Percentiles rank a stretch among this genome's conserved stretches.
phyloP scores from a whole-genome alignment of 176 grass and related monocot genomes.

The Puya raimondii region DNA sequence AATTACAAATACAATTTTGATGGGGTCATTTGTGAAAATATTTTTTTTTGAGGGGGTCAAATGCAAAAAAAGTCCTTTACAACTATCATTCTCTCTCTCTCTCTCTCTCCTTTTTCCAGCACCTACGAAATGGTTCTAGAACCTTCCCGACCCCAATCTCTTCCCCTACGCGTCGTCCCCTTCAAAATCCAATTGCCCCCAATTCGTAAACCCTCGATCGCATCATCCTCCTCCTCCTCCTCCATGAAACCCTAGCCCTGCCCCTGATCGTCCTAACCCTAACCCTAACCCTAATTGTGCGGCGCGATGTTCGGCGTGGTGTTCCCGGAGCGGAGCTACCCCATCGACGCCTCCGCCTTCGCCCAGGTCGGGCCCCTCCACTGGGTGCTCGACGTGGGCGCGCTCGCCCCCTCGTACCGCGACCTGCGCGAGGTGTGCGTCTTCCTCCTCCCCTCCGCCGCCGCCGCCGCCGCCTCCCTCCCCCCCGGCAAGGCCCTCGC shows the following conservation, averaged over 20 bases:
- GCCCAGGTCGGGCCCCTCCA: slow-evolving; percentile 65
- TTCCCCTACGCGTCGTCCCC: too few relatives aligned
- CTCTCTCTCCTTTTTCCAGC: too few relatives aligned
- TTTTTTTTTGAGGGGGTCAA: too few relatives aligned
- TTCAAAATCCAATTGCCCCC: too few relatives aligned
- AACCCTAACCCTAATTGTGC: background rate
- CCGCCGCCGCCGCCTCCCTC: slow-evolving; percentile 43
- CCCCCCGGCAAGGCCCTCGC: slow-evolving; percentile 63
- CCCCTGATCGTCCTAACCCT: background rate
- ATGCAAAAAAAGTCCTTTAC: too few relatives aligned
- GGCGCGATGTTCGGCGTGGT: slow-evolving; percentile 74
- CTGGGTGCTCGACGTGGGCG: slow-evolving; percentile 70
- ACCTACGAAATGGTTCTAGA: too few relatives aligned
- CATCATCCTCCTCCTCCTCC: background rate
- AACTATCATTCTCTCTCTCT: too few relatives aligned
- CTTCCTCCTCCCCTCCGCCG: slow-evolving; percentile 55
- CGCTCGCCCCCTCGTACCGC: slow-evolving; percentile 29
- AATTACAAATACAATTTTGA: too few relatives aligned
- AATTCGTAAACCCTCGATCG: too few relatives aligned
- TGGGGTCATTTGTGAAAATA: too few relatives aligned
- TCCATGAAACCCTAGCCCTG: slow-evolving; percentile 5
- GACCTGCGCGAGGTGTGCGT: slow-evolving; percentile 43
- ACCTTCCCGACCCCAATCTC: too few relatives aligned
- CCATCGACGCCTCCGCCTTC: slow-evolving; percentile 62
- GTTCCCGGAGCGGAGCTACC: slow-evolving; percentile 77